Conservation (phyloP, 202 grass and related monocot species). For the Digitaria exilis region DNA sequence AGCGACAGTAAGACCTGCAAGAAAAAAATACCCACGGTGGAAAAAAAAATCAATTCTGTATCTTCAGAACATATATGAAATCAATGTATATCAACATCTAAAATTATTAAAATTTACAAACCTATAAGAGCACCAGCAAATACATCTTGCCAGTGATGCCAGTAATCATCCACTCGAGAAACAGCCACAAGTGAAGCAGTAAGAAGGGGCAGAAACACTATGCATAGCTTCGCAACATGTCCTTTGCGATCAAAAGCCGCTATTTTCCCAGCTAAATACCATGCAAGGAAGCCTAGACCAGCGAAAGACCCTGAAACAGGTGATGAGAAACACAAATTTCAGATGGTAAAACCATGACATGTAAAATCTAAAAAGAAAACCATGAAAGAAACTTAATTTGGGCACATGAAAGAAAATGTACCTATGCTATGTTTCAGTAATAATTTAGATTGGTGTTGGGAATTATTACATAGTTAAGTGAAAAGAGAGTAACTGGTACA, state of each 20-base stretch:
- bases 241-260: conserved; percentile 79
- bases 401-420: too few relatives aligned
- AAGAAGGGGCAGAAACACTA: conserved; percentile 79
- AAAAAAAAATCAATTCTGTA: background rate
- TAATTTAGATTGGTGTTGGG: background rate
- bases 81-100: background rate
- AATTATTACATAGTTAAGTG: background rate
- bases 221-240: conserved; percentile 86
- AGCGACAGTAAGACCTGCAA: conserved; percentile 80
- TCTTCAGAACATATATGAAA: background rate
- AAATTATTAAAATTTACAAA: conserved; percentile 35
- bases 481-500: conserved; percentile 1
- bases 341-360: conserved; percentile 1
- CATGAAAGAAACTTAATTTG: conserved; percentile 2
- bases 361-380: too few relatives aligned
- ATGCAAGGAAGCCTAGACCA: conserved; percentile 91
- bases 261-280: conserved; percentile 96
- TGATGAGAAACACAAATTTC: conserved; percentile 1
- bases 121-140: conserved; percentile 78
- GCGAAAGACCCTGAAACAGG: conserved; percentile 80
- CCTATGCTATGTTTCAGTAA: background rate
- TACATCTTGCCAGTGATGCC: conserved; percentile 99
- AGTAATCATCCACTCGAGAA: conserved; percentile 97
- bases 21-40: conserved; percentile 17
- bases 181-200: conserved; percentile 79